These are phyloP conservation scores for Agrocybe praecox DNA, from an alignment of 768 basidiomycete species.

Conservation along the genomic window DNA sequence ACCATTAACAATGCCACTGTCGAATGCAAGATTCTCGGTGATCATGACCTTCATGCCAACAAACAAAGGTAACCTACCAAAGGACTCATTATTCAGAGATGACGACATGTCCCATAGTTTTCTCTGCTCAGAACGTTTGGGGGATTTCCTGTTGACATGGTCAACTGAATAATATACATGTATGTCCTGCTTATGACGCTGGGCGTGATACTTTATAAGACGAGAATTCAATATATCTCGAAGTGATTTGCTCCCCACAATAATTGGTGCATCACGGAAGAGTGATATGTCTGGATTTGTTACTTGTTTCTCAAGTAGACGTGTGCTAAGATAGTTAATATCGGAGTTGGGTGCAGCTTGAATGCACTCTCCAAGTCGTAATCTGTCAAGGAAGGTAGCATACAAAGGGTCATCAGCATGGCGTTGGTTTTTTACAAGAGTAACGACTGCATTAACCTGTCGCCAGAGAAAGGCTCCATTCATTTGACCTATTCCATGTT, in stretches of 20 bases:
- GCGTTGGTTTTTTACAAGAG: conserved; percentile 4
- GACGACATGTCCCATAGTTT: not conserved
- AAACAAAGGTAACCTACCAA: not conserved
- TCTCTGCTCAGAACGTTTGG: not conserved
- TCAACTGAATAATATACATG: conserved; percentile 1
- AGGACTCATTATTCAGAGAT: not conserved
- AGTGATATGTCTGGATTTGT: not conserved
- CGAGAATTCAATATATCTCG: not conserved
- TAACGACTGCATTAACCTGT: conserved; percentile 6
- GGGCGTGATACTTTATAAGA: not conserved
- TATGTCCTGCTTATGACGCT: not conserved
- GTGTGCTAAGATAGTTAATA: not conserved
- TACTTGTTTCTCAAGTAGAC: not conserved
- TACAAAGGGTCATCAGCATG: conserved; percentile 5
- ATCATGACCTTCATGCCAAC: conserved; percentile 5
- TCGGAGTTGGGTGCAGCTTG: not conserved
- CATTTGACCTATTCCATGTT: conserved; percentile 1
- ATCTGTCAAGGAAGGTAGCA: not conserved
- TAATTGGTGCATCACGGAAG: conserved; percentile 3
- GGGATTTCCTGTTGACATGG: not conserved
- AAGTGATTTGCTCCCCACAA: conserved; percentile 2
- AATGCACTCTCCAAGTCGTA: conserved; percentile 4
- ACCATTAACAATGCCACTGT: not conserved
- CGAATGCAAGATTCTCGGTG: conserved; percentile 1
- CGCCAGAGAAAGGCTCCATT: conserved; percentile 15